Evolutionary conservation across 1,139 yeast genomes (phyloP).

Genomic region (Sugiyamaella xylanicola): DNA sequence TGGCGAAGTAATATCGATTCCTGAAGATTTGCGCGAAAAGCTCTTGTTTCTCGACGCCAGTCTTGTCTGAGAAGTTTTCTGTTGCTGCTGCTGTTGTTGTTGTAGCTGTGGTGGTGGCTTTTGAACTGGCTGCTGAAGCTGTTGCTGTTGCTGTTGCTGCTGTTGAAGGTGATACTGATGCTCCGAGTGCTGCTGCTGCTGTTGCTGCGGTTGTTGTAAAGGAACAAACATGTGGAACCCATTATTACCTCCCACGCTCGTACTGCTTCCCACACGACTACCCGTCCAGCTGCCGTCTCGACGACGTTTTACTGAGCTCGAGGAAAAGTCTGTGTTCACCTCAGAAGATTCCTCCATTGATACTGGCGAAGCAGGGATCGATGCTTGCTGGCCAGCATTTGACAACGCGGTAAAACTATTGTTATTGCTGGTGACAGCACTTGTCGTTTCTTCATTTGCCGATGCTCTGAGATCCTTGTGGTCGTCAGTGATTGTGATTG

Average conservation of each 20-base stretch:
- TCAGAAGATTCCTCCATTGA: conserved; percentile 35
- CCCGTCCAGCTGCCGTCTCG: conserved; percentile 35
- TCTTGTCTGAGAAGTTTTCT: neutral
- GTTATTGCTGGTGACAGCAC: neutral
- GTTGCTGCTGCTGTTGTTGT: conserved; percentile 9
- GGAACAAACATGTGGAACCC: conserved; percentile 7
- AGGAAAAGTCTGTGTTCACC: conserved; percentile 31
- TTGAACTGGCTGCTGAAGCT: conserved; percentile 7
- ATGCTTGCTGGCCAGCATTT: conserved; percentile 2
- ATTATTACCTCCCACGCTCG: neutral
- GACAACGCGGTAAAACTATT: conserved; percentile 3
- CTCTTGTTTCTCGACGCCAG: conserved; percentile 6
- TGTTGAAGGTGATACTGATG: neutral
- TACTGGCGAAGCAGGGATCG: conserved; percentile 32
- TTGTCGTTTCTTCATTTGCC: conserved; percentile 1
- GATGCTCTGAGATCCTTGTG: conserved; percentile 55
- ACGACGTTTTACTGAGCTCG: conserved; percentile 32
- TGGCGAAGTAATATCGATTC: conserved; percentile 24
- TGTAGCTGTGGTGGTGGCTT: conserved; percentile 10
- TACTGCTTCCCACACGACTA: conserved; percentile 15
- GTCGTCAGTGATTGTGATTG: conserved; percentile 91
- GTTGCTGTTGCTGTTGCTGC: neutral
- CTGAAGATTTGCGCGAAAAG: conserved; percentile 20
- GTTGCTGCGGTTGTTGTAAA: neutral
- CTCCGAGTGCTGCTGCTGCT: neutral